phyloP scores from a whole-genome alignment of 441 rosid species.

The Jatropha multifida region DNA sequence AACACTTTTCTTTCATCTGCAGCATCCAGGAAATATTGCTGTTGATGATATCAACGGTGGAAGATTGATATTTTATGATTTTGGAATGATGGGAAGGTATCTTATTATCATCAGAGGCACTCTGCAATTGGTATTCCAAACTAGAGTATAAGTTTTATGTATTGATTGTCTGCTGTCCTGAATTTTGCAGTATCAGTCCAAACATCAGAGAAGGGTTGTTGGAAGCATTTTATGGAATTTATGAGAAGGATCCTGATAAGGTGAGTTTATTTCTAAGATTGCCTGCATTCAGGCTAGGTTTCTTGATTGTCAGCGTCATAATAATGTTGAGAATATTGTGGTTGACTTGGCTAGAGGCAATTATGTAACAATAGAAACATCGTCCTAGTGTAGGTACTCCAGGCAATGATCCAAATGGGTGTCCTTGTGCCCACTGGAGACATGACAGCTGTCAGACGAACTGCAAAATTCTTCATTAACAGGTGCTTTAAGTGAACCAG shows the following conservation, averaged over 20 bases:
- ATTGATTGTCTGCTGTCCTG: slow-evolving; percentile 23
- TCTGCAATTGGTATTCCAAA: slow-evolving; percentile 1
- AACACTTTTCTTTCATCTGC: slow-evolving; percentile 21
- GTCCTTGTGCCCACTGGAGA: slow-evolving; percentile 99
- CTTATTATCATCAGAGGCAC: slow-evolving; percentile 21
- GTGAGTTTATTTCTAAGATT: slow-evolving; percentile 35
- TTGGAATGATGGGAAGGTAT: slow-evolving; percentile 99
- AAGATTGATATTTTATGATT: slow-evolving; percentile 93
- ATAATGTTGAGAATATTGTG: neutral
- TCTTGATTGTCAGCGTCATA: slow-evolving; percentile 12
- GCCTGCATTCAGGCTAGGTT: slow-evolving; percentile 14
- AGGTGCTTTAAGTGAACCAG: slow-evolving; percentile 47
- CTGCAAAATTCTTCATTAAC: slow-evolving; percentile 91
- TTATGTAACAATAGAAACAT: slow-evolving; percentile 16
- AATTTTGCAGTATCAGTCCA: slow-evolving; percentile 74
- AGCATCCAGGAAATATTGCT: slow-evolving; percentile 99
- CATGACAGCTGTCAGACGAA: slow-evolving; percentile 91
- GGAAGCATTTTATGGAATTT: slow-evolving; percentile 88
- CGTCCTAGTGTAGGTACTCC: slow-evolving; percentile 61
- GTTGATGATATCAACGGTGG: slow-evolving; percentile 99
- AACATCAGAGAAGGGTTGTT: slow-evolving; percentile 94
- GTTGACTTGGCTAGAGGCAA: slow-evolving; percentile 19
- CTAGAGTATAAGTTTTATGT: slow-evolving; percentile 11
- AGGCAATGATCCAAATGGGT: slow-evolving; percentile 99
- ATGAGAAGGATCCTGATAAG: slow-evolving; percentile 97